A percentile compares a stretch with the other conserved stretches of the same genome.
phyloP scores from a whole-genome alignment of 176 grass and related monocot species.

The Musa acuminata region DNA sequence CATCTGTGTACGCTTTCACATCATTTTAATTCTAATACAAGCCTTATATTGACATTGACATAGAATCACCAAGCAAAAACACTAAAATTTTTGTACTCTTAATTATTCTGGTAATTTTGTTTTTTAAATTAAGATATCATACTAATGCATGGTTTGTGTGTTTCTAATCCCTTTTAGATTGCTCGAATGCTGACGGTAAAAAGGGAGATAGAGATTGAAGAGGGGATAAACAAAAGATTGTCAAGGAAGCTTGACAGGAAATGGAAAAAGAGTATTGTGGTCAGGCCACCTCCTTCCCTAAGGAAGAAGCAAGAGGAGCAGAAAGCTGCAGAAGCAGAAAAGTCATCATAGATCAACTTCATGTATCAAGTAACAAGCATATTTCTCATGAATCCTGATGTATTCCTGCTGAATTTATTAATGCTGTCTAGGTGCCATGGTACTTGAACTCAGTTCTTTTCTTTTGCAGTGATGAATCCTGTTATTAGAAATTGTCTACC shows the following conservation, averaged over 20 bases:
- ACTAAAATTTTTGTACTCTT: no score
- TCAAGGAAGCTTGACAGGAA: conserved; percentile 93
- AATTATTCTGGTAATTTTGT: no score
- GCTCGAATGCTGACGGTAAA: conserved; percentile 90
- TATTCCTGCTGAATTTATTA: neutral
- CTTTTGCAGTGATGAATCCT: no score
- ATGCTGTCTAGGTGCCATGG: neutral
- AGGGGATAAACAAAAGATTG: conserved; percentile 89
- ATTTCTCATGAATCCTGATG: neutral
- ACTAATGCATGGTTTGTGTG: neutral
- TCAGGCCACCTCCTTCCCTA: conserved; percentile 78
- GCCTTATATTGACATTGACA: neutral
- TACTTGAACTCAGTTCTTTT: neutral
- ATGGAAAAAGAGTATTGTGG: conserved; percentile 89
- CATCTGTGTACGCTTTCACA: neutral
- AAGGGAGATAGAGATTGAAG: conserved; percentile 83
- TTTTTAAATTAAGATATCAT: no score
- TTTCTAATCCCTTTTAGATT: conserved; percentile 41
- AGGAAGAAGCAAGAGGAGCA: conserved; percentile 69
- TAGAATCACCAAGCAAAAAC: neutral
- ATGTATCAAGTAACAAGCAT: neutral
- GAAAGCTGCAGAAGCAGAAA: conserved; percentile 34
- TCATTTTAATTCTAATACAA: neutral
- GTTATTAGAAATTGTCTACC: neutral
- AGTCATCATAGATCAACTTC: conserved; percentile 25